Percentiles rank a stretch among this genome's conserved stretches.
These are phyloP conservation scores for Ophiostoma montium DNA, from an alignment of 2,329 filamentous ascomycete genomes.

Conservation along the genomic window DNA sequence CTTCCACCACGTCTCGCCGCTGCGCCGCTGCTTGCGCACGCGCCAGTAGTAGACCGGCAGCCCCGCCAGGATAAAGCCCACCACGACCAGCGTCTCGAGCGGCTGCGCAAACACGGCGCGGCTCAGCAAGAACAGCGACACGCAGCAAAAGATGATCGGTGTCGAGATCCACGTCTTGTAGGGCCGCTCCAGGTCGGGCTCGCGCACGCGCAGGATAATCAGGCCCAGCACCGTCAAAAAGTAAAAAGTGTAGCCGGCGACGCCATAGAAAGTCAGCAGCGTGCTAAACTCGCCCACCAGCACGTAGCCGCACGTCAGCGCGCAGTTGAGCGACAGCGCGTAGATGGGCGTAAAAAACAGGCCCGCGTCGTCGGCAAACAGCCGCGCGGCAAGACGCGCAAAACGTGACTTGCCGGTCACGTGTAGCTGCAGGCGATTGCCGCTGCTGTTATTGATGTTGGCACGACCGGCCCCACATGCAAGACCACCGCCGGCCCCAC, in stretches of 20 bases:
- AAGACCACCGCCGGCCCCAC: conserved; percentile 17
- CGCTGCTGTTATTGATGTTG: background rate
- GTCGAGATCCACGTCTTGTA: conserved; percentile 96
- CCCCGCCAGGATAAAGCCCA: conserved; percentile 71
- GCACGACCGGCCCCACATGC: background rate
- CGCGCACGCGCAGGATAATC: conserved; percentile 75
- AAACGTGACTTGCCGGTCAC: conserved; percentile 41
- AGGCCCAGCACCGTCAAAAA: conserved; percentile 89
- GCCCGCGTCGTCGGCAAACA: conserved; percentile 63
- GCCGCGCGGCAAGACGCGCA: conserved; percentile 41
- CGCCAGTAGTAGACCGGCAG: conserved; percentile 84
- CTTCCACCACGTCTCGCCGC: conserved; percentile 40
- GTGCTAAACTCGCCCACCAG: conserved; percentile 81
- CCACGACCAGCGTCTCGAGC: conserved; percentile 73
- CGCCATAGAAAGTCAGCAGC: conserved; percentile 90
- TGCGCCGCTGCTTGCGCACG: conserved; percentile 40
- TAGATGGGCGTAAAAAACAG: conserved; percentile 92
- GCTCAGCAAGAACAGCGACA: conserved; percentile 81
- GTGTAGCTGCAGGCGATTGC: background rate
- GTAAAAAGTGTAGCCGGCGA: conserved; percentile 95
- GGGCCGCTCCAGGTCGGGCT: conserved; percentile 76
- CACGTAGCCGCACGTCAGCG: conserved; percentile 64
- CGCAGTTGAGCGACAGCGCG: conserved; percentile 69
- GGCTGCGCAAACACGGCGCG: conserved; percentile 84
- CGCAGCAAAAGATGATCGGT: conserved; percentile 96